A percentile compares a stretch with the other conserved stretches of the same genome.
These are phyloP conservation scores for Tetrapyrgos nigripes DNA, from an alignment of 1,284 basidiomycete genomes.

Conservation along the genomic window DNA sequence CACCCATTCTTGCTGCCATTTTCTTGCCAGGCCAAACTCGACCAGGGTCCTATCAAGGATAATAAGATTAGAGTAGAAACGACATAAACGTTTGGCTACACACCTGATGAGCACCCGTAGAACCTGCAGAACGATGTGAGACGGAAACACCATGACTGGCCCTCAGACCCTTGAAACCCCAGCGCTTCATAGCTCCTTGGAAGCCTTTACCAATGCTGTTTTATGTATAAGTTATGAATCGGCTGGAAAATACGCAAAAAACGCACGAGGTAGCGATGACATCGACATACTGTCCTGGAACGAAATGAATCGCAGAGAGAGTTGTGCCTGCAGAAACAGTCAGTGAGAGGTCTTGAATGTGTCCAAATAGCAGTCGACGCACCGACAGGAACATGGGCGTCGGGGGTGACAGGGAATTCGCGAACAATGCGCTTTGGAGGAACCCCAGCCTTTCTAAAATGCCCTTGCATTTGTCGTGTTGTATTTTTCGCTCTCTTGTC, in stretches of 20 bases:
- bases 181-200: constrained; percentile 97
- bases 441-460: constrained; percentile 86
- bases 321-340: constrained; percentile 76
- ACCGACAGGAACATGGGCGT: constrained; percentile 92
- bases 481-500: constrained; percentile 73
- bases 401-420: constrained; percentile 90
- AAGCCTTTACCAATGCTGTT: constrained; percentile 95
- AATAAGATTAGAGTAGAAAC: constrained; percentile 14
- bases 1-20: constrained; percentile 97
- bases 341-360: constrained; percentile 9
- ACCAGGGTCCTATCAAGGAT: constrained; percentile 79
- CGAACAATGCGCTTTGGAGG: constrained; percentile 87
- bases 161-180: constrained; percentile 91
- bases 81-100: constrained; percentile 24
- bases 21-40: constrained; percentile 97
- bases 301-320: constrained; percentile 93
- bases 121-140: constrained; percentile 93
- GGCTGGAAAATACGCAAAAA: constrained; percentile 5
- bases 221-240: not conserved
- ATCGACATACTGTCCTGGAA: constrained; percentile 97
- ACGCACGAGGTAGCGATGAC: constrained; percentile 91
- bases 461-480: constrained; percentile 81
- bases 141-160: constrained; percentile 97
- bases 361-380: constrained; percentile 32
- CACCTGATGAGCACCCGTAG: constrained; percentile 95